These are phyloP conservation scores for Dictyostelium discoideum DNA, from an alignment of 78 protist genomes.

Conservation along the genomic window dicty_2.7 NC_007088.5:567001-567500, in stretches of 20 bases:
- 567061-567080: constrained; percentile 16
- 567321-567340: neutral
- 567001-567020: neutral
- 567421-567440: neutral
- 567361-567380: constrained; percentile 7
- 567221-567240: constrained; percentile 42
- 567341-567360: constrained; percentile 14
- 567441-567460: neutral
- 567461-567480: neutral
- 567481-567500: neutral
- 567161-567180: neutral
- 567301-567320: constrained; percentile 27
- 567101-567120: neutral
- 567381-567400: neutral
- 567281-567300: constrained; percentile 33
- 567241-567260: neutral
- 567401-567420: neutral
- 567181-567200: neutral
- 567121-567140: constrained; percentile 57
- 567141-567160: constrained; percentile 27
- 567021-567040: neutral
- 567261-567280: constrained; percentile 52
- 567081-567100: neutral
- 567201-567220: constrained; percentile 16
- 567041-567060: constrained; percentile 10